Percentiles rank a stretch among this genome's conserved stretches.
Conservation (phyloP, 306 rosid species). For the Ormosia semicastrata region DNA sequence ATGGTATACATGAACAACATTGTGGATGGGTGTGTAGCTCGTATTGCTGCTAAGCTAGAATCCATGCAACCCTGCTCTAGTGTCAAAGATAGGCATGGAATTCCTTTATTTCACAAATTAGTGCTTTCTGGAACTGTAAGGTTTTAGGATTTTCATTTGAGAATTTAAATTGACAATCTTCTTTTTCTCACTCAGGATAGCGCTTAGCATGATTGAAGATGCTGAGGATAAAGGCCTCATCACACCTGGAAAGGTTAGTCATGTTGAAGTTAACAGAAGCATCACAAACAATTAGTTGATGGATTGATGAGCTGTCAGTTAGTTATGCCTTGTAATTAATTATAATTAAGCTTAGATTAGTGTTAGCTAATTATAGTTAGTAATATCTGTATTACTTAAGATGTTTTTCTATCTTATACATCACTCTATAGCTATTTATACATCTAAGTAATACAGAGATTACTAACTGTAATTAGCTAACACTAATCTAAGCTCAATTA, state of each 20-base stretch:
- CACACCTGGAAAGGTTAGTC: conserved; percentile 78
- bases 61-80: conserved; percentile 75
- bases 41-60: conserved; percentile 79
- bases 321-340: too few relatives aligned
- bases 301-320: too few relatives aligned
- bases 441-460: too few relatives aligned
- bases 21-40: conserved; percentile 70
- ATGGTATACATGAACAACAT: conserved; percentile 70
- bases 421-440: too few relatives aligned
- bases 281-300: too few relatives aligned
- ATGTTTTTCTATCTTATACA: too few relatives aligned
- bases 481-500: too few relatives aligned
- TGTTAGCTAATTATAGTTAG: too few relatives aligned
- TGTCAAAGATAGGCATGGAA: conserved; percentile 62
- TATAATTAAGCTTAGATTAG: too few relatives aligned
- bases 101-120: not conserved
- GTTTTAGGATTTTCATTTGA: conserved; percentile 1
- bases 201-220: conserved; percentile 76
- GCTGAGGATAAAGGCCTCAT: conserved; percentile 80
- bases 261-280: not conserved
- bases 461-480: too few relatives aligned
- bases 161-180: conserved; percentile 7
- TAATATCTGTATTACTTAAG: too few relatives aligned
- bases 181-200: conserved; percentile 49
- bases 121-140: not conserved